phyloP scores from a whole-genome alignment of 805 yeast genomes.

The Barnettozyma californica region DNA sequence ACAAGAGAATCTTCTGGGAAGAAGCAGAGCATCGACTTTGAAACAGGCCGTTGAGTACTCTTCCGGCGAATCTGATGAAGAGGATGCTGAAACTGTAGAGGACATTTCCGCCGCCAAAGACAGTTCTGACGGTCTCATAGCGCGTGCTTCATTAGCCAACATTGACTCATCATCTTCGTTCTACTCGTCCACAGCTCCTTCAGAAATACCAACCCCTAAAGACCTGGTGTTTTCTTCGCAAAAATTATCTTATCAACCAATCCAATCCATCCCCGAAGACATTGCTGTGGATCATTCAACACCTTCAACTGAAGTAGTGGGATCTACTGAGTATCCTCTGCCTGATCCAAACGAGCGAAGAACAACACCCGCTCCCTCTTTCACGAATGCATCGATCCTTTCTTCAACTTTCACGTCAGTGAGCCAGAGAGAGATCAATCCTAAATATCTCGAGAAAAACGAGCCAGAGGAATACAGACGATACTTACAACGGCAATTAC shows the following conservation, averaged over 20 bases:
- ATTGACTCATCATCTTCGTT: slow-evolving; percentile 21
- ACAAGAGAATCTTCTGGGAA: slow-evolving; percentile 10
- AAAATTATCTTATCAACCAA: not conserved
- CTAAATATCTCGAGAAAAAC: slow-evolving; percentile 37
- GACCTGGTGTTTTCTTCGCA: not conserved
- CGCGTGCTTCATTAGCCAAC: not conserved
- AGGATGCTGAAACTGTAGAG: slow-evolving; percentile 2
- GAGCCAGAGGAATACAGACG: slow-evolving; percentile 18
- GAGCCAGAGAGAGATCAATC: slow-evolving; percentile 70
- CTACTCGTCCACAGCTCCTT: slow-evolving; percentile 21
- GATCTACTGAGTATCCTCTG: slow-evolving; percentile 12
- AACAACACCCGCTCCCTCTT: slow-evolving; percentile 26
- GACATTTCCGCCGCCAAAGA: slow-evolving; percentile 1
- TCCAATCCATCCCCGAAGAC: slow-evolving; percentile 14
- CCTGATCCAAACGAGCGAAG: slow-evolving; percentile 23
- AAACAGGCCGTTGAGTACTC: slow-evolving; percentile 2
- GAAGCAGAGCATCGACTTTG: not conserved
- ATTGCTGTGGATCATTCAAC: slow-evolving; percentile 4
- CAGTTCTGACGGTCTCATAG: not conserved
- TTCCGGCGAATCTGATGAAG: not conserved
- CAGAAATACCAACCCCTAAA: slow-evolving; percentile 15
- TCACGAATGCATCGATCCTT: slow-evolving; percentile 27
- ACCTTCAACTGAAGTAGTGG: slow-evolving; percentile 3
- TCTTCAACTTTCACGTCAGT: slow-evolving; percentile 70
- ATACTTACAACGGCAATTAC: slow-evolving; percentile 7